Evolutionary conservation across 306 rosid genomes (phyloP), one percentile per base, ranked within the genome.

Genomic region (Sophora flavescens): DNA sequence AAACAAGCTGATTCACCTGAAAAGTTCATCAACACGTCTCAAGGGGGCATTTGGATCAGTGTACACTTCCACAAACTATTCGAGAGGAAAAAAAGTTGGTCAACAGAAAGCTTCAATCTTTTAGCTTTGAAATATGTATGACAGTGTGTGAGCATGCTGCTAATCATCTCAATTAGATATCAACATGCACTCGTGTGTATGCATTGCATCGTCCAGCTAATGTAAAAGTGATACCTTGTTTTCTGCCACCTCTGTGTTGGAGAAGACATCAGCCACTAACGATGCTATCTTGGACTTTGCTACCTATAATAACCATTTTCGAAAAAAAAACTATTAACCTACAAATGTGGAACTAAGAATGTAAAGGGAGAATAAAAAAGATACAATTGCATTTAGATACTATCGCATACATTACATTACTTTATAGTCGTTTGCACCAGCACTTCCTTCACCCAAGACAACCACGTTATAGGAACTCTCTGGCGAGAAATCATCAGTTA

Each of bases 391-490:
- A 78, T 68, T 76, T 32, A 69, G 88, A 87, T 59, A 83, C 58
- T 87, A 88, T 82, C 70, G 93, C 97, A 93, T 91, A 91, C 98
- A 94, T 95, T 95, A 89, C 98, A 95, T 95, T 95, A 95, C 99
- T 95, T 95, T 95, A 93, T 87, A 92, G 97, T 95, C 99, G 97
- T 80, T 87, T 28, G 83, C 84, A 76, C 87, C 68, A 6, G 81
- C 32, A 78, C 81, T 82, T 88, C 88, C 89, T 86, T 95, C 97
- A 78, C 90, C 90, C 11, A 82, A 79, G 30, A 95, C 88, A n/a
- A 92, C 91, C n/a, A 95, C 87, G 59, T 89, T 92, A 57, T 89
- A 89, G 30, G 88, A 80, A 68, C 92, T 84, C 82, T 95, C 99
- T 0, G 87, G 90, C 0, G 90, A 74, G 82, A 87, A 95, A 73